These are phyloP conservation scores for Komagataella pastoris DNA, from an alignment of 805 yeast genomes.

Conservation along the genomic window DNA sequence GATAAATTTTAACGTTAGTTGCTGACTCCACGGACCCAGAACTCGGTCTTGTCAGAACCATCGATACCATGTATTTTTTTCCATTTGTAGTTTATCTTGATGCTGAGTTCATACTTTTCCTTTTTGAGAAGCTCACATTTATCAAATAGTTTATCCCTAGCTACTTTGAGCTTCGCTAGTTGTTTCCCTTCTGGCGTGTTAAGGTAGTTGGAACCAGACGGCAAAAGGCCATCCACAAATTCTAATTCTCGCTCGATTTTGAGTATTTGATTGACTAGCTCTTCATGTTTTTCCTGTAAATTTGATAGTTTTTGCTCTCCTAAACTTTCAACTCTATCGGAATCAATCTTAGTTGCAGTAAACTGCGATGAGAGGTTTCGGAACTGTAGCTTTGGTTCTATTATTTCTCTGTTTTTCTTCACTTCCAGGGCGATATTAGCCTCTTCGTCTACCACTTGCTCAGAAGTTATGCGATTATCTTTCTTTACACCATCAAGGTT, in stretches of 20 bases:
- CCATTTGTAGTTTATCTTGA: slow-evolving; percentile 13
- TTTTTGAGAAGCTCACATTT: slow-evolving; percentile 13
- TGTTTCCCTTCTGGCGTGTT: slow-evolving; percentile 5
- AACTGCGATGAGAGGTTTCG: slow-evolving; percentile 13
- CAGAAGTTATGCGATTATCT: background rate
- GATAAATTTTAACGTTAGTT: slow-evolving; percentile 5
- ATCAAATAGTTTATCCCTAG: slow-evolving; percentile 14
- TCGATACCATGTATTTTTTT: slow-evolving; percentile 15
- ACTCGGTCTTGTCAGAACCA: slow-evolving; percentile 31
- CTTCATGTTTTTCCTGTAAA: slow-evolving; percentile 7
- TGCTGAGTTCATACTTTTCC: slow-evolving; percentile 16
- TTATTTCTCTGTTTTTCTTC: slow-evolving; percentile 1
- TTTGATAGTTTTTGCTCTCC: slow-evolving; percentile 8
- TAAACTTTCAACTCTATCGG: slow-evolving; percentile 2
- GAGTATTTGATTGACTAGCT: slow-evolving; percentile 9
- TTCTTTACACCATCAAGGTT: background rate
- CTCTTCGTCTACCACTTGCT: background rate
- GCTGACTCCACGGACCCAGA: slow-evolving; percentile 43
- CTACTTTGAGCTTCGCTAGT: slow-evolving; percentile 13
- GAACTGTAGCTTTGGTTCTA: background rate
- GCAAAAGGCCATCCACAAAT: slow-evolving; percentile 15
- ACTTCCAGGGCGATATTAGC: slow-evolving; percentile 1
- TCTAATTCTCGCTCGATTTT: slow-evolving; percentile 17
- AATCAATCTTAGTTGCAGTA: slow-evolving; percentile 9
- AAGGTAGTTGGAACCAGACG: slow-evolving; percentile 6